These are phyloP conservation scores for Saraca asoca DNA, from an alignment of 331 rosid genomes.

Conservation along the genomic window DNA sequence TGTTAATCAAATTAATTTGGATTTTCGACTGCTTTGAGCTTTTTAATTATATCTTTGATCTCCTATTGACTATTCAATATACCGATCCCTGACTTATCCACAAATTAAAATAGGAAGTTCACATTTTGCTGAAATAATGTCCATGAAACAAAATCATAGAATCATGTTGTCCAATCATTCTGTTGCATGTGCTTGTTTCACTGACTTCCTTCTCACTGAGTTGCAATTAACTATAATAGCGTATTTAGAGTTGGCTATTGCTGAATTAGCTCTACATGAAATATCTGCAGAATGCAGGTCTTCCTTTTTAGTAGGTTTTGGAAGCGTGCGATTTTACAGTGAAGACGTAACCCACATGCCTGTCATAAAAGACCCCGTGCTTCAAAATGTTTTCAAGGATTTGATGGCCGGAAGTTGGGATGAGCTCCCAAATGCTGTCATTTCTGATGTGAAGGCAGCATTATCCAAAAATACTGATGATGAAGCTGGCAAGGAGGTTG, in stretches of 20 bases:
- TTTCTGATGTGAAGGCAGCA: slow-evolving; percentile 57
- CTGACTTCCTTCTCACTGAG: not conserved
- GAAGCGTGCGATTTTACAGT: slow-evolving; percentile 59
- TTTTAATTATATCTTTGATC: too few species aligned
- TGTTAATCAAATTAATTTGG: not conserved
- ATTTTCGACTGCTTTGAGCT: not conserved
- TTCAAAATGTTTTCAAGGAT: slow-evolving; percentile 69
- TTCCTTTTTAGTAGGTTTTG: slow-evolving; percentile 51
- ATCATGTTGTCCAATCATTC: not conserved
- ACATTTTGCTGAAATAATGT: too few species aligned
- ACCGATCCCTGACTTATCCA: too few species aligned
- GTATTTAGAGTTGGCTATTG: not conserved
- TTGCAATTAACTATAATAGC: slow-evolving; percentile 2
- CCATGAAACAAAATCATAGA: too few species aligned
- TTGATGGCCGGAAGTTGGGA: slow-evolving; percentile 85
- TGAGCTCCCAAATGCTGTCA: slow-evolving; percentile 47
- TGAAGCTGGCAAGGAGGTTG: slow-evolving; percentile 58
- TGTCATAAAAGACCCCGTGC: slow-evolving; percentile 57
- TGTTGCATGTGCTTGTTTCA: not conserved
- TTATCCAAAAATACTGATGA: slow-evolving; percentile 74
- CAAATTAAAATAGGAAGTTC: too few species aligned
- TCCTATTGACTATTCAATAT: too few species aligned
- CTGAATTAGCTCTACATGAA: slow-evolving; percentile 28
- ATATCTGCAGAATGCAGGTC: slow-evolving; percentile 55
- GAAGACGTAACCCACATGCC: slow-evolving; percentile 63